These are phyloP conservation scores for Eragrostis tef DNA, from an alignment of 202 grass and related monocot genomes.

Conservation along the genomic window DNA sequence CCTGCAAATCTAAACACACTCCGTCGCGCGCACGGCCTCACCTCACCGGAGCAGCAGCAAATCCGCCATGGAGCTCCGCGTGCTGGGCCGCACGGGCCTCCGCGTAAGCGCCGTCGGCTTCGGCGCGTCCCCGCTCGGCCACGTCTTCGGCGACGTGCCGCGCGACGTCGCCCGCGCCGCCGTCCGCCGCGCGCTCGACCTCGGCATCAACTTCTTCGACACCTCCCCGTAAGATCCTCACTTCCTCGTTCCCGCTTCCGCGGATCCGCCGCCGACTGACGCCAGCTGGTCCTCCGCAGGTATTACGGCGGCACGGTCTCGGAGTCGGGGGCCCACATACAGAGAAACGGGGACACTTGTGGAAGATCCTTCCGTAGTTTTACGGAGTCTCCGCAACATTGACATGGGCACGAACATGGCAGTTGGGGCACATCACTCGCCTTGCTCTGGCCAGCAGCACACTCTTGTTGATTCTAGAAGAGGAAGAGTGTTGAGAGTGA, in stretches of 20 bases:
- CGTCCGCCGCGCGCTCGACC: conserved; percentile 76
- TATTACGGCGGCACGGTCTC: conserved; percentile 80
- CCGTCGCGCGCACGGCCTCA: too few species aligned
- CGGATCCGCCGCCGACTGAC: background rate
- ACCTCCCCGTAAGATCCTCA: conserved; percentile 68
- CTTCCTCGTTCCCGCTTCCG: too few species aligned
- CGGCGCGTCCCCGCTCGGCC: conserved; percentile 82
- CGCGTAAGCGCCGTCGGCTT: conserved; percentile 79
- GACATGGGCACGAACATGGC: too few species aligned
- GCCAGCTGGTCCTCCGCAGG: conserved; percentile 39
- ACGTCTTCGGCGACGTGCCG: conserved; percentile 74
- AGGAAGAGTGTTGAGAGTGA: too few species aligned
- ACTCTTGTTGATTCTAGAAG: too few species aligned
- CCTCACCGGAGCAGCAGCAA: background rate
- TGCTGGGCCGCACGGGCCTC: conserved; percentile 69
- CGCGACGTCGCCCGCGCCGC: conserved; percentile 60
- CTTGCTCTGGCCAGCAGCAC: too few species aligned
- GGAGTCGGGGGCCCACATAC: too few species aligned
- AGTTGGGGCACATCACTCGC: too few species aligned
- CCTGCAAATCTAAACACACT: background rate
- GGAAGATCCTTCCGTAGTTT: too few species aligned
- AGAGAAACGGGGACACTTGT: too few species aligned
- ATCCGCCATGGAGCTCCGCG: conserved; percentile 67
- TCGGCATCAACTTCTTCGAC: conserved; percentile 95
- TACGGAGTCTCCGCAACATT: too few species aligned